phyloP scores from a whole-genome alignment of 441 rosid species.

The Brassica hybrid region DNA sequence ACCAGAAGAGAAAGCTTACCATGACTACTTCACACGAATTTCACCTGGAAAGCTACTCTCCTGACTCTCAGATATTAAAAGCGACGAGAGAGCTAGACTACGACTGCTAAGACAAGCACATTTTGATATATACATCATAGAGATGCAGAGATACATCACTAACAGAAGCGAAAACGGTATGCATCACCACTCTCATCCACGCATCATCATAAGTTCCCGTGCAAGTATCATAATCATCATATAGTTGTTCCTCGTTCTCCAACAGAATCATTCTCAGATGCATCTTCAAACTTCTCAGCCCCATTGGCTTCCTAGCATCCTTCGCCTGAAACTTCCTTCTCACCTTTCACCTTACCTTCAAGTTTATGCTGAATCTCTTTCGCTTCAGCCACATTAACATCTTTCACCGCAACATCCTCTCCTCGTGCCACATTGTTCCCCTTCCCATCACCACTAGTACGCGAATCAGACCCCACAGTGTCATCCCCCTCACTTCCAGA shows the following conservation, averaged over 20 bases:
- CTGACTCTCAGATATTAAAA: background rate
- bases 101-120: slow-evolving; percentile 32
- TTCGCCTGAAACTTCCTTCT: slow-evolving; percentile 18
- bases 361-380: slow-evolving; percentile 25
- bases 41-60: slow-evolving; percentile 11
- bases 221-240: slow-evolving; percentile 22
- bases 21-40: slow-evolving; percentile 26
- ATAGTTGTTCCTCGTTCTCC: slow-evolving; percentile 30
- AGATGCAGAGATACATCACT: slow-evolving; percentile 31
- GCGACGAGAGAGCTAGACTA: slow-evolving; percentile 30
- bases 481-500: slow-evolving; percentile 58
- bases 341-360: slow-evolving; percentile 16
- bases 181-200: too few relatives aligned
- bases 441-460: slow-evolving; percentile 41
- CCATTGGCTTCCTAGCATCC: slow-evolving; percentile 25
- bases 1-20: slow-evolving; percentile 21
- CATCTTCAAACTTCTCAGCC: slow-evolving; percentile 35
- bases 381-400: slow-evolving; percentile 26
- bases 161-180: background rate
- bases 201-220: background rate
- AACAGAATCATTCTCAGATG: slow-evolving; percentile 12
- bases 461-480: slow-evolving; percentile 70
- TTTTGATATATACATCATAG: slow-evolving; percentile 31
- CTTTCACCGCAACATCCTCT: slow-evolving; percentile 44
- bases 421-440: slow-evolving; percentile 31